Conservation (phyloP, 225 moss, liverwort and hornwort species). For the Lunularia cruciata region DNA sequence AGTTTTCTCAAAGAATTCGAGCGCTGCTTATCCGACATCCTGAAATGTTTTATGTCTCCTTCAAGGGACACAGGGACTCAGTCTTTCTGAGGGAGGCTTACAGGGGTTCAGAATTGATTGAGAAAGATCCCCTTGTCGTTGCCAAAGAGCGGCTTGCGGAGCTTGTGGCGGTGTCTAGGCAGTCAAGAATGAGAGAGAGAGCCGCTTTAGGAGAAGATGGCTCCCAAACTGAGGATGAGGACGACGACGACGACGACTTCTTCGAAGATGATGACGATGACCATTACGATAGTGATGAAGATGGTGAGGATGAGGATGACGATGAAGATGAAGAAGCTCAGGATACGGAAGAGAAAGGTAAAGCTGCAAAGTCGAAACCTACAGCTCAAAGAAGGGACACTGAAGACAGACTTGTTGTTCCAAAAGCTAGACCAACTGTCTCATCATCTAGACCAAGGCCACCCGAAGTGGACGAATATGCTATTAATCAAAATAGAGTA, state of each 20-base stretch:
- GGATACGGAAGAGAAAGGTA: conserved; percentile 20
- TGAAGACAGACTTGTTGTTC: neutral
- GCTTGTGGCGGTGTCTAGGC: conserved; percentile 41
- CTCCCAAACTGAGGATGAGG: conserved; percentile 12
- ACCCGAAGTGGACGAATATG: conserved; percentile 16
- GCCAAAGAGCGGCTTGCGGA: conserved; percentile 59
- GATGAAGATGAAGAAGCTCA: conserved; percentile 40
- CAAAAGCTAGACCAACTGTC: conserved; percentile 11
- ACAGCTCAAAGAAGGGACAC: conserved; percentile 37
- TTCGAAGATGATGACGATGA: conserved; percentile 23
- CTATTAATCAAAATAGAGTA: no score
- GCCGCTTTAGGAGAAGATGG: neutral
- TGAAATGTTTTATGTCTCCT: conserved; percentile 92
- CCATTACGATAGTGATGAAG: conserved; percentile 48
- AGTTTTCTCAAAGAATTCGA: conserved; percentile 87
- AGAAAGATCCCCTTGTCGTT: conserved; percentile 72
- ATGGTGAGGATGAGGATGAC: conserved; percentile 42
- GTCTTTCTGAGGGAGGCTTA: conserved; percentile 88
- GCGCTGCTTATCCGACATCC: conserved; percentile 86
- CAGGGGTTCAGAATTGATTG: conserved; percentile 60
- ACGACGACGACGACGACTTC: conserved; percentile 26
- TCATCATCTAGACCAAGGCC: conserved; percentile 19
- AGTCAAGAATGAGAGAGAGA: neutral
- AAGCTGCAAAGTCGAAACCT: conserved; percentile 21
- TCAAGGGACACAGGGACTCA: conserved; percentile 80